Evolutionary conservation across 1,139 yeast genomes (phyloP).

Genomic region (Candida pseudoviswanathii): DNA sequence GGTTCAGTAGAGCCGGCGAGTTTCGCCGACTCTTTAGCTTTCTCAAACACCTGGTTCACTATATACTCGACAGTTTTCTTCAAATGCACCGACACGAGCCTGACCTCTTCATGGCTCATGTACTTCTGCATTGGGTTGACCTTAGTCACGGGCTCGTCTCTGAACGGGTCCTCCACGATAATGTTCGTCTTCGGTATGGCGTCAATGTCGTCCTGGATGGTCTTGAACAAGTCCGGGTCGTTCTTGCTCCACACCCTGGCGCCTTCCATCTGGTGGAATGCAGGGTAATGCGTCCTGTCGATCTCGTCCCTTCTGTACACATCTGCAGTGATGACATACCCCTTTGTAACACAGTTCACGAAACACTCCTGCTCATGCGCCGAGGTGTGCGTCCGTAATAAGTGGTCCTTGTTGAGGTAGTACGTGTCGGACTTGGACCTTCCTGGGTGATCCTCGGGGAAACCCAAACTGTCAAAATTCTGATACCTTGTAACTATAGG

Average conservation of each 20-base stretch:
- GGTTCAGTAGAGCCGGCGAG: conserved; percentile 64
- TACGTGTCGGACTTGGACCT: conserved; percentile 92
- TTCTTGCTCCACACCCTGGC: conserved; percentile 79
- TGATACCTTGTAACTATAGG: conserved; percentile 83
- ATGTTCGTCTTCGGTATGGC: conserved; percentile 67
- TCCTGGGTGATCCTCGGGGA: conserved; percentile 92
- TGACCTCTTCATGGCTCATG: conserved; percentile 71
- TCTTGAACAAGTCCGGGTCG: conserved; percentile 39
- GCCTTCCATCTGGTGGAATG: conserved; percentile 97
- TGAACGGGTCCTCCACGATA: conserved; percentile 74
- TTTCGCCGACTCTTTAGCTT: conserved; percentile 68
- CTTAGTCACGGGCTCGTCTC: conserved; percentile 47
- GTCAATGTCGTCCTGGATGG: conserved; percentile 58
- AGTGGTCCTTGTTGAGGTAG: conserved; percentile 69
- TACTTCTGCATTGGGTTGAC: conserved; percentile 79
- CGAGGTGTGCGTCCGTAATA: conserved; percentile 91
- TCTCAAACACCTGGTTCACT: conserved; percentile 81
- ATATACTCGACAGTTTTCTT: conserved; percentile 83
- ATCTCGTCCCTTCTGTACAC: conserved; percentile 95
- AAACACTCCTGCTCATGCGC: conserved; percentile 95
- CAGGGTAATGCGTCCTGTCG: conserved; percentile 95
- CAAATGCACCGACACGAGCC: conserved; percentile 72
- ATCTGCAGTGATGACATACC: conserved; percentile 92
- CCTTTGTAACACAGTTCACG: conserved; percentile 66
- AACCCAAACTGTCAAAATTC: conserved; percentile 90